phyloP scores from a whole-genome alignment of 176 grass and related monocot genomes.

The Hyparrhenia diplandra region DNA sequence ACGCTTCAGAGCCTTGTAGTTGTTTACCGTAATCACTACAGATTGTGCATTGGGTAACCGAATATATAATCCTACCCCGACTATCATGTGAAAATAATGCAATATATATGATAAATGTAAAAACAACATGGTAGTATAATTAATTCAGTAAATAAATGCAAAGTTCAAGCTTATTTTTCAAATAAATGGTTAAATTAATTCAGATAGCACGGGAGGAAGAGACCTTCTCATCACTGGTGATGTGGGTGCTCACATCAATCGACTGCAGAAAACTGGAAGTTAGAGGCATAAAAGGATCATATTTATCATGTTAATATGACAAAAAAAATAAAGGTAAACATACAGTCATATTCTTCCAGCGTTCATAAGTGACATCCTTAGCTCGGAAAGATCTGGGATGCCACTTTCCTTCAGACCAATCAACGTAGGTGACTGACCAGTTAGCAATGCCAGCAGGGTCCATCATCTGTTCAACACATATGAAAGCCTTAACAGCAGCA shows the following conservation, averaged over 20 bases:
- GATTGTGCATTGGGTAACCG: background rate
- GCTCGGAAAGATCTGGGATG: slow-evolving; percentile 79
- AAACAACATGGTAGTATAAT: background rate
- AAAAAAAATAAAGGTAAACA: background rate
- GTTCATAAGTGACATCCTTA: slow-evolving; percentile 70
- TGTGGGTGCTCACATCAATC: slow-evolving; percentile 67
- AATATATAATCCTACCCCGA: background rate
- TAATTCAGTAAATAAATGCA: background rate
- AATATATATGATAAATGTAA: background rate
- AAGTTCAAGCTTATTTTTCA: background rate
- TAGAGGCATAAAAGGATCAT: background rate
- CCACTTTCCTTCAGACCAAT: slow-evolving; percentile 94
- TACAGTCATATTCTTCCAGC: slow-evolving; percentile 83
- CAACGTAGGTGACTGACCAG: slow-evolving; percentile 85
- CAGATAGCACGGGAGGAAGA: background rate
- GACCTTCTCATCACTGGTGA: slow-evolving; percentile 79
- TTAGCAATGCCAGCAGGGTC: slow-evolving; percentile 81
- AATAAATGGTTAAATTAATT: background rate
- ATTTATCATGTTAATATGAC: background rate
- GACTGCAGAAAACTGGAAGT: slow-evolving; percentile 47
- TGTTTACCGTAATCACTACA: background rate
- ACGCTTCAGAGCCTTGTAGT: background rate
- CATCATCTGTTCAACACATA: slow-evolving; percentile 49
- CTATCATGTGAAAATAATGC: background rate
- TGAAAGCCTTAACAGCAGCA: background rate